Conservation (phyloP, 139 green algal species). For the Parachlorella kessleri region DNA sequence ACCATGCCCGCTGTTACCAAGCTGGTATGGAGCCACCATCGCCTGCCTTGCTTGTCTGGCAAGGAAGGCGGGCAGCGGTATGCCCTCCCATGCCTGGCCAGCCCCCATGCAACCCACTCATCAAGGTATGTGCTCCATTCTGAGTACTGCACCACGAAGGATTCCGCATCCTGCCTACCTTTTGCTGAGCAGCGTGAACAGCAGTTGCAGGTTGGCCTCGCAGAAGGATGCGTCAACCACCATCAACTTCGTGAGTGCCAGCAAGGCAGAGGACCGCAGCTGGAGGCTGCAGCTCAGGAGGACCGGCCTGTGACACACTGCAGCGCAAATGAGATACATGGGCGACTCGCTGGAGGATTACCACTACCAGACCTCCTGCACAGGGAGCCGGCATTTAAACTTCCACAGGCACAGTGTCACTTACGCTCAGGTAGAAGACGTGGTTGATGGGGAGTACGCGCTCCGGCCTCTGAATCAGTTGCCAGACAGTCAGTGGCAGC, state of each 20-base stretch:
- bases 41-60: too few relatives aligned
- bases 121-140: too few relatives aligned
- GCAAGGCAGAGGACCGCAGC: conserved; percentile 73
- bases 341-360: too few relatives aligned
- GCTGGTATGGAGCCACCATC: too few relatives aligned
- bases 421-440: too few relatives aligned
- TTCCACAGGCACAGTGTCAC: too few relatives aligned
- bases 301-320: conserved; percentile 49
- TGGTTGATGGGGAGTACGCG: conserved; percentile 8
- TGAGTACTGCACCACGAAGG: neutral
- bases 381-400: too few relatives aligned
- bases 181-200: conserved; percentile 75
- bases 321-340: neutral
- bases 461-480: neutral
- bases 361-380: too few relatives aligned
- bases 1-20: too few relatives aligned
- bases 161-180: conserved; percentile 11
- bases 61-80: too few relatives aligned
- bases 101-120: too few relatives aligned
- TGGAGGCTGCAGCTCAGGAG: conserved; percentile 38
- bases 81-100: neutral
- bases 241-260: conserved; percentile 93
- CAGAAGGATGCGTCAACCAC: conserved; percentile 81
- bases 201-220: conserved; percentile 65
- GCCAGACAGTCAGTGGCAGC: neutral